Base-by-base conservation (phyloP, 305 asterid genomes). In the Vinca major region DNA sequence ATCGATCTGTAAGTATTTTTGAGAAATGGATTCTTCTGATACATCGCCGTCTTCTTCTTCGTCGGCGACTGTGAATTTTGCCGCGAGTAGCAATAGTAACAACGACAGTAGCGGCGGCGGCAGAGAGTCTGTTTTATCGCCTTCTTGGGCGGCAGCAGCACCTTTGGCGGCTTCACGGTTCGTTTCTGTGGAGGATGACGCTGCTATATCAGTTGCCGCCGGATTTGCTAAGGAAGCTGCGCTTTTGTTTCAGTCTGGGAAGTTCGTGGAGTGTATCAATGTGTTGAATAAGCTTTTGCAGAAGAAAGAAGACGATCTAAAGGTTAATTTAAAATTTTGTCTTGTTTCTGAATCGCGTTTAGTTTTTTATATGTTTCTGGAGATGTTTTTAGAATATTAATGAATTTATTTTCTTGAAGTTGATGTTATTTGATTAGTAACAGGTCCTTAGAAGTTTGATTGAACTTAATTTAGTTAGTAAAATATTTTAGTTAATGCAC, bases 201-300 rank as follows among this genome's bases (percentile, higher is more conserved):
- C 75, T 40, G 81, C 88, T 44, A 69, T 86, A 7, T 80, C 95
- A 13, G 87, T 81, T 36, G 83, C 83, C 26, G 90, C 83, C 67
- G 92, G 86, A 57, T 75, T 88, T 63, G 96, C 97, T 7, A 89
- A 89, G 87, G 97, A 93, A 76, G 96, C 97, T 17, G 88, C 86
- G 19, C 61, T 84, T 73, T 74, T 83, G 54, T 93, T 93, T 66
- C 98, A 93, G 79, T 78, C 95, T 41, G 92, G 91, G 69, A 89
- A 90, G 74, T 83, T 63, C 55, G 75, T 64, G 47, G 96, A 90
- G 37, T 90, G 96, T 75, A 60, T 82, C 74, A 77, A 73, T 71
- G 81, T 86, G 43, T 83, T 93, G 95, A 66, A 83, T 79, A 88
- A 84, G 77, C 78, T 93, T 57, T 74, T 77, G 79, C 88, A 74